phyloP scores from a whole-genome alignment of 148 eudicot species.

The Nepenthes mirabilis region DNA sequence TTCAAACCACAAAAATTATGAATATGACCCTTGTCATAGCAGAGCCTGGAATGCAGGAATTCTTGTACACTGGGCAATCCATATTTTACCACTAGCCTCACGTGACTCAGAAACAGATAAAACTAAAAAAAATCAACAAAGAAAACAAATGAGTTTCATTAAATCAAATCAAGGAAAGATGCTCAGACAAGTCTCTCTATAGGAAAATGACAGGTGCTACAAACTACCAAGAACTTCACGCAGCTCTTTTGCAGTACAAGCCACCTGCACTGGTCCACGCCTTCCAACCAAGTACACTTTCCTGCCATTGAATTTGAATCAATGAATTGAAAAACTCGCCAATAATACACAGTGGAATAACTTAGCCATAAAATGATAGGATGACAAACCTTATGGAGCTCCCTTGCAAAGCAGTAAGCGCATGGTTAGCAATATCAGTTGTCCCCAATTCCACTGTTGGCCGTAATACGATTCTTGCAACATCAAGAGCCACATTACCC shows the following conservation, averaged over 20 bases:
- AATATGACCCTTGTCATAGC: too few species aligned
- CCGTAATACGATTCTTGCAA: slow-evolving; percentile 73
- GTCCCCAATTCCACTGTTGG: slow-evolving; percentile 55
- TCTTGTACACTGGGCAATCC: too few species aligned
- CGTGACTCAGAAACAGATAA: too few species aligned
- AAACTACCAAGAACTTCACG: slow-evolving; percentile 81
- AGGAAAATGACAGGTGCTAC: neutral
- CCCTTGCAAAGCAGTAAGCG: slow-evolving; percentile 58
- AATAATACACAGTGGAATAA: neutral
- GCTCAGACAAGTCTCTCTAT: neutral
- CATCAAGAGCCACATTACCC: slow-evolving; percentile 99
- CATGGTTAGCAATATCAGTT: slow-evolving; percentile 83
- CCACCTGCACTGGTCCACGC: slow-evolving; percentile 98
- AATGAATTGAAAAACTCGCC: slow-evolving; percentile 2
- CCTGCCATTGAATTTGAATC: slow-evolving; percentile 26
- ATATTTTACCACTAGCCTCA: too few species aligned
- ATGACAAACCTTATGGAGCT: slow-evolving; percentile 64
- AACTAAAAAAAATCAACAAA: too few species aligned
- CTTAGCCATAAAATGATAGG: neutral
- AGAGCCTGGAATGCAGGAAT: too few species aligned
- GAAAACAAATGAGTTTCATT: too few species aligned
- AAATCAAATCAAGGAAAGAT: too few species aligned
- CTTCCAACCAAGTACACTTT: slow-evolving; percentile 92
- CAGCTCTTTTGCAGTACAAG: slow-evolving; percentile 95
- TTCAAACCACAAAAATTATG: too few species aligned